phyloP scores from a whole-genome alignment of 177 flowering plant species.

The Vitis hybrid region DNA sequence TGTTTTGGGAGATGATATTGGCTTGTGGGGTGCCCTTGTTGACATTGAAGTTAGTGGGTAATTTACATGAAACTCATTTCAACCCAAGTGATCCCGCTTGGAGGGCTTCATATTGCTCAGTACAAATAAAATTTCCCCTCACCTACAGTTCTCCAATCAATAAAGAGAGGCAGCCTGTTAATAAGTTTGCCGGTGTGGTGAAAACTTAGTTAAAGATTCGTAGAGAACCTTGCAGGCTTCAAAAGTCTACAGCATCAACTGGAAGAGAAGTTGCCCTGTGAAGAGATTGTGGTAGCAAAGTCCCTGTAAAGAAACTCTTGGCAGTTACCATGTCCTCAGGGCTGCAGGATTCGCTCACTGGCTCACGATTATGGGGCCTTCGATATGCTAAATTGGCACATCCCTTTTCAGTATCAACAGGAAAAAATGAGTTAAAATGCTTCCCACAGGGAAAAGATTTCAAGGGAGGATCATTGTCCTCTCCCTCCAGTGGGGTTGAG shows the following conservation, averaged over 20 bases:
- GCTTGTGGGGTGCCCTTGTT: not conserved
- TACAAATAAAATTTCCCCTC: not conserved
- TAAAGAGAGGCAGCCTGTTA: not conserved
- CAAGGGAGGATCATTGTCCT: conserved; percentile 14
- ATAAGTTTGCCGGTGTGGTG: not conserved
- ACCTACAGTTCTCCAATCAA: not conserved
- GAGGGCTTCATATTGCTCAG: not conserved
- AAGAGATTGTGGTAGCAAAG: conserved; percentile 54
- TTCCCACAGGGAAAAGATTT: conserved; percentile 23
- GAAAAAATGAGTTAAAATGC: conserved; percentile 16
- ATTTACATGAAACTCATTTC: conserved; percentile 10
- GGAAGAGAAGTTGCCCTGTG: conserved; percentile 80
- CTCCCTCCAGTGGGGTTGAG: conserved; percentile 16
- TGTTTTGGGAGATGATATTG: too few relatives aligned
- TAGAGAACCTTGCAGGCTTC: conserved; percentile 9
- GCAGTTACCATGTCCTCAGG: conserved; percentile 50
- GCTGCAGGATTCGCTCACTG: conserved; percentile 22
- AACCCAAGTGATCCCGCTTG: not conserved
- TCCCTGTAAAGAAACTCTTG: conserved; percentile 47
- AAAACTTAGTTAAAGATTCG: not conserved
- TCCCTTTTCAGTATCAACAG: conserved; percentile 12
- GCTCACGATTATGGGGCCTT: conserved; percentile 23
- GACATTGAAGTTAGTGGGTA: conserved; percentile 4
- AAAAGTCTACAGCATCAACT: conserved; percentile 72
- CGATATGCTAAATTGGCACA: conserved; percentile 22